Percentiles rank a stretch among this genome's conserved stretches.
phyloP scores from a whole-genome alignment of 2,329 filamentous ascomycete species.

The Calonectria henricotiae region DNA sequence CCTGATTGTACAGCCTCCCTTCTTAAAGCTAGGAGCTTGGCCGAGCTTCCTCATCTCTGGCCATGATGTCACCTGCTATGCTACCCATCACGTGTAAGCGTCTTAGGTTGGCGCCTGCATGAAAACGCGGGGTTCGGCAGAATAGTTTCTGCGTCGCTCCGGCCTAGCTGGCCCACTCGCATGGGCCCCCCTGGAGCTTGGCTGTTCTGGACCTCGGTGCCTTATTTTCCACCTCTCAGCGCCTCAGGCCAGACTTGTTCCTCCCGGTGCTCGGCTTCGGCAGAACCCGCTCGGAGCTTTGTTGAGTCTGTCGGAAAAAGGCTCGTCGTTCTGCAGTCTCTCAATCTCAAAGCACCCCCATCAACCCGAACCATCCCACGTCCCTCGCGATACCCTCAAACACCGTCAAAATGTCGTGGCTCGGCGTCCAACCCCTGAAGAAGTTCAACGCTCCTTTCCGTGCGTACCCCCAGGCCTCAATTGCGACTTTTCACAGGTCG shows the following conservation, averaged over 20 bases:
- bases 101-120: conserved; percentile 44
- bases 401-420: conserved; percentile 79
- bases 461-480: conserved; percentile 69
- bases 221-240: conserved; percentile 11
- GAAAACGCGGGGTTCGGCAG: conserved; percentile 53
- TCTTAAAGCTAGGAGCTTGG: conserved; percentile 52
- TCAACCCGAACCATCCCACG: conserved; percentile 57
- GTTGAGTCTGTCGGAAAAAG: conserved; percentile 58
- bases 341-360: conserved; percentile 55
- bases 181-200: conserved; percentile 25
- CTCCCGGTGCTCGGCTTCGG: conserved; percentile 55
- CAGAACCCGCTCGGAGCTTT: conserved; percentile 58
- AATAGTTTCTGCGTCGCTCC: conserved; percentile 42
- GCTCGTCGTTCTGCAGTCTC: conserved; percentile 59
- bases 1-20: conserved; percentile 48
- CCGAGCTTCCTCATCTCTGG: conserved; percentile 42
- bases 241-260: conserved; percentile 52
- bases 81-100: conserved; percentile 47
- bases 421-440: conserved; percentile 78
- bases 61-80: conserved; percentile 51
- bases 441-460: conserved; percentile 86
- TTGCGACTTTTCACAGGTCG: conserved; percentile 49
- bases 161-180: conserved; percentile 31
- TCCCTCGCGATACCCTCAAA: conserved; percentile 58
- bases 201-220: conserved; percentile 26